Percentiles rank a stretch among this genome's conserved stretches.
These are phyloP conservation scores for Parietaria judaica DNA, from an alignment of 306 rosid genomes.

Conservation along the genomic window DNA sequence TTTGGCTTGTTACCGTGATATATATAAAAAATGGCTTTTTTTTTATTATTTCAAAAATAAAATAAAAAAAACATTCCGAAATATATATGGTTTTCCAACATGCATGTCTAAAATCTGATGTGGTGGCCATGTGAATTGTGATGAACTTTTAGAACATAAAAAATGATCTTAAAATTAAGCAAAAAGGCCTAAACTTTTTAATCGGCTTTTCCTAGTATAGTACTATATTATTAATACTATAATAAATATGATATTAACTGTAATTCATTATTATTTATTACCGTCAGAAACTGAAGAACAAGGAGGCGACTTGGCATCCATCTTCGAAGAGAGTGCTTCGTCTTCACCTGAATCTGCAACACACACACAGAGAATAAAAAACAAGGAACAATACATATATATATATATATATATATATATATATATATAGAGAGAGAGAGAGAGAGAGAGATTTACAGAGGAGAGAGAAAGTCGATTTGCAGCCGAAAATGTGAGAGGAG, in stretches of 20 bases:
- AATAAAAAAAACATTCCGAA: too few species aligned
- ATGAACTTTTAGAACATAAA: too few species aligned
- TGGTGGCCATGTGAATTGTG: too few species aligned
- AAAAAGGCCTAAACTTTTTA: background rate
- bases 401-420: too few species aligned
- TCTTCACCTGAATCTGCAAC: slow-evolving; percentile 39
- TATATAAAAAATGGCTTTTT: too few species aligned
- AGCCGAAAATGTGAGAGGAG: slow-evolving; percentile 42
- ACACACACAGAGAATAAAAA: slow-evolving; percentile 1
- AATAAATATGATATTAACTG: background rate
- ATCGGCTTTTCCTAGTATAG: background rate
- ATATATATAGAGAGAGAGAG: background rate
- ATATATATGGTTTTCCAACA: too few species aligned
- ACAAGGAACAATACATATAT: background rate
- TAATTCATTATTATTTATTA: slow-evolving; percentile 15
- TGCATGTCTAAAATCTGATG: too few species aligned
- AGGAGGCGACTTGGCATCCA: slow-evolving; percentile 27
- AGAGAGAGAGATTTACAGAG: slow-evolving; percentile 30
- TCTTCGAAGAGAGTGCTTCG: slow-evolving; percentile 26
- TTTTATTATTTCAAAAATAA: too few species aligned
- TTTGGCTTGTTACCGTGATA: too few species aligned
- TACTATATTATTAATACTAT: background rate
- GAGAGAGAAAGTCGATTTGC: slow-evolving; percentile 28
- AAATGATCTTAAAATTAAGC: too few species aligned
- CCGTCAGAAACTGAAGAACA: slow-evolving; percentile 61